Conservation (phyloP, 805 yeast genomes). For the Cyberlindnera maclurae region DNA sequence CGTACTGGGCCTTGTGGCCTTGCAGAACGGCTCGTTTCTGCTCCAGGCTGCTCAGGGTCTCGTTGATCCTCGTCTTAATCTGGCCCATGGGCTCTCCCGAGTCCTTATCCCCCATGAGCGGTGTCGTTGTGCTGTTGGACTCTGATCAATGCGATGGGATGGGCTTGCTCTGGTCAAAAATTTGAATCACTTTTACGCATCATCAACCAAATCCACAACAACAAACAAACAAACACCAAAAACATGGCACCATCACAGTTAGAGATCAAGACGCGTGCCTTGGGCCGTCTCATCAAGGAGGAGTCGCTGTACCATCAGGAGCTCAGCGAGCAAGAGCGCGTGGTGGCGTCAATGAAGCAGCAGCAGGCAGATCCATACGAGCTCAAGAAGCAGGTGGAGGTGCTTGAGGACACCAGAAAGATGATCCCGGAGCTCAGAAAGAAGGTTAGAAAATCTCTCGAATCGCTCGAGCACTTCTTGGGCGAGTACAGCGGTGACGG, state of each 20-base stretch:
- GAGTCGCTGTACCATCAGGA: slow-evolving; percentile 54
- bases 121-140: not conserved
- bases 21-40: slow-evolving; percentile 7
- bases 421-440: slow-evolving; percentile 42
- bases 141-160: not conserved
- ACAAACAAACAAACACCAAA: not conserved
- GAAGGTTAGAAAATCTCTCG: slow-evolving; percentile 33
- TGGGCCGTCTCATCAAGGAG: slow-evolving; percentile 64
- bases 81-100: slow-evolving; percentile 9
- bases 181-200: not conserved
- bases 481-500: slow-evolving; percentile 30
- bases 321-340: slow-evolving; percentile 42
- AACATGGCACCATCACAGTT: slow-evolving; percentile 62
- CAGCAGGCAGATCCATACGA: slow-evolving; percentile 56
- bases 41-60: slow-evolving; percentile 6
- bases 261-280: slow-evolving; percentile 65
- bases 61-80: slow-evolving; percentile 10
- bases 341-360: slow-evolving; percentile 40
- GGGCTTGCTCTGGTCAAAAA: not conserved
- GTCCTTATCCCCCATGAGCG: not conserved
- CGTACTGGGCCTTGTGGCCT: slow-evolving; percentile 16
- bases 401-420: slow-evolving; percentile 46
- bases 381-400: slow-evolving; percentile 46
- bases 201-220: not conserved
- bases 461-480: slow-evolving; percentile 34